Conservation (phyloP, 192 early-diverging fungal genomes). For the Coemansia sp. region DNA sequence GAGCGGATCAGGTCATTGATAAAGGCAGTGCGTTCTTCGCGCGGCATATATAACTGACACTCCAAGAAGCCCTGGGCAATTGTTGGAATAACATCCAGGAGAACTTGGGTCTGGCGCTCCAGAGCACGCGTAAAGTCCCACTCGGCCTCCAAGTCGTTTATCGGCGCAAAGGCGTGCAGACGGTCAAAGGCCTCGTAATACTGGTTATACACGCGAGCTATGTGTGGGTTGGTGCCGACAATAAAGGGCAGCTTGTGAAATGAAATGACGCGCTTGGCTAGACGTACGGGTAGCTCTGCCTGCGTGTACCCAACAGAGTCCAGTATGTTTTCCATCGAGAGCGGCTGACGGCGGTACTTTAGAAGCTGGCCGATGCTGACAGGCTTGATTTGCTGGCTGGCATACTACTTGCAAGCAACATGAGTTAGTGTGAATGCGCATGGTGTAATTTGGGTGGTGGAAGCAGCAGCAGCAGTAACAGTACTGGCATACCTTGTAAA, state of each 20-base stretch:
- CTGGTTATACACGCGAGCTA: slow-evolving; percentile 78
- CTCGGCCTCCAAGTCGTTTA: slow-evolving; percentile 60
- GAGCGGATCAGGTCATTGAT: slow-evolving; percentile 88
- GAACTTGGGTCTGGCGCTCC: slow-evolving; percentile 71
- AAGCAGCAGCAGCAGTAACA: neutral
- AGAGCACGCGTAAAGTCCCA: slow-evolving; percentile 71
- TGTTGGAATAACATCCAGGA: slow-evolving; percentile 86
- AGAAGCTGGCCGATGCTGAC: slow-evolving; percentile 80
- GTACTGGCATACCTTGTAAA: slow-evolving; percentile 32
- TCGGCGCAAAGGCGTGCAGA: slow-evolving; percentile 67
- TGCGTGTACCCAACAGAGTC: slow-evolving; percentile 68
- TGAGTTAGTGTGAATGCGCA: neutral
- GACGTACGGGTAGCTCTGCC: slow-evolving; percentile 83
- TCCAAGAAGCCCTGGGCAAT: slow-evolving; percentile 91
- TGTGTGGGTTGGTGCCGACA: slow-evolving; percentile 94
- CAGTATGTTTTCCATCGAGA: slow-evolving; percentile 57
- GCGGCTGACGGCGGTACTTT: slow-evolving; percentile 69
- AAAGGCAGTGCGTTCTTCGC: slow-evolving; percentile 68
- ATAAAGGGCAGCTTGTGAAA: slow-evolving; percentile 94
- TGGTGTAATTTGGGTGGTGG: neutral
- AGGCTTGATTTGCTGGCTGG: slow-evolving; percentile 56
- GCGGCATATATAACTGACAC: slow-evolving; percentile 86
- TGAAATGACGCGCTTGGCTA: slow-evolving; percentile 83
- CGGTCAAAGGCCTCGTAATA: slow-evolving; percentile 79
- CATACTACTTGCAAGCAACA: slow-evolving; percentile 17